Conservation (phyloP, 2,329 filamentous ascomycete genomes). For the Macrophomina phaseolina region DNA sequence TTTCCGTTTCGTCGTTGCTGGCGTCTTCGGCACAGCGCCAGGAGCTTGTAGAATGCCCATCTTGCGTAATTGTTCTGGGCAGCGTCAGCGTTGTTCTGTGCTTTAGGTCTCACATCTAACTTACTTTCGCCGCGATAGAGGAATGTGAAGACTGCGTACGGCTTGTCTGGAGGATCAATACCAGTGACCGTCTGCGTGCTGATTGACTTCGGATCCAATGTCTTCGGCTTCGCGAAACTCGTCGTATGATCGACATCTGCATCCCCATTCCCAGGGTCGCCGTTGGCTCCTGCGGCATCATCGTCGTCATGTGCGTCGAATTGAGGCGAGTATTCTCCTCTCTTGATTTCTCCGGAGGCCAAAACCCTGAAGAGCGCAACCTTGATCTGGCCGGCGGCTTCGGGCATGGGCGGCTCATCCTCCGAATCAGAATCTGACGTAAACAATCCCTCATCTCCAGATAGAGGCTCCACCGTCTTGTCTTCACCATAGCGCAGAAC, state of each 20-base stretch:
- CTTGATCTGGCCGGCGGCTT: constrained; percentile 97
- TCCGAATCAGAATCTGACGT: constrained; percentile 72
- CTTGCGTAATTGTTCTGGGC: constrained; percentile 86
- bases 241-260: constrained; percentile 95
- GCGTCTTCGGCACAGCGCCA: constrained; percentile 67
- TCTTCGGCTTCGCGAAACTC: constrained; percentile 96
- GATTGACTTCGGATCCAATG: constrained; percentile 93
- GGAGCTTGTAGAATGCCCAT: constrained; percentile 83
- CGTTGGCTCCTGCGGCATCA: constrained; percentile 63
- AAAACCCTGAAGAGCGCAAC: constrained; percentile 94
- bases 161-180: constrained; percentile 93
- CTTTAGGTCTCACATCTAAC: constrained; percentile 46
- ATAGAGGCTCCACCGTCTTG: constrained; percentile 72
- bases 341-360: constrained; percentile 95
- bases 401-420: constrained; percentile 84
- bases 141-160: constrained; percentile 96
- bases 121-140: constrained; percentile 94
- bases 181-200: constrained; percentile 99
- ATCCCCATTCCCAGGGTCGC: constrained; percentile 66
- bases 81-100: background rate
- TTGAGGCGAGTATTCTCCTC: constrained; percentile 96
- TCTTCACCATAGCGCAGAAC: constrained; percentile 84
- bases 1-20: constrained; percentile 73
- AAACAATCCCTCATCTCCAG: constrained; percentile 70
- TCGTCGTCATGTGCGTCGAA: constrained; percentile 97